Percentiles rank a stretch among this genome's conserved stretches.
These are phyloP conservation scores for Xylariaceae sp. DNA, from an alignment of 2,329 filamentous ascomycete genomes.

Conservation along the genomic window DNA sequence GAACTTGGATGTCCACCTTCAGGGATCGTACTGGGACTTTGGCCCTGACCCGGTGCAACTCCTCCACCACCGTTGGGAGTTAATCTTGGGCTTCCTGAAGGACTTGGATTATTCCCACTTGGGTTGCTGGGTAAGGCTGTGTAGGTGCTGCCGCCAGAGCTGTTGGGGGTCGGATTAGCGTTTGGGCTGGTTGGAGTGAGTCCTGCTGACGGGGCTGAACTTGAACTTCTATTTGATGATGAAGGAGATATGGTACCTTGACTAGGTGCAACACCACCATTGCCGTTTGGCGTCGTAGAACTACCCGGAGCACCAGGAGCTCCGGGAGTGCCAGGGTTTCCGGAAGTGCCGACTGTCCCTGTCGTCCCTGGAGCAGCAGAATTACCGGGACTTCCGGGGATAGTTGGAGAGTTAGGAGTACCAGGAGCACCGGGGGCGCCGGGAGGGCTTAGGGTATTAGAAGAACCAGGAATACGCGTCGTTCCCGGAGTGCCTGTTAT, in stretches of 20 bases:
- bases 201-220: background rate
- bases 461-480: no score
- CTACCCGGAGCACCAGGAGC: background rate
- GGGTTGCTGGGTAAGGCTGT: conserved; percentile 5
- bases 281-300: conserved; percentile 20
- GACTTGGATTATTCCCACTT: conserved; percentile 1
- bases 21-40: conserved; percentile 15
- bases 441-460: no score
- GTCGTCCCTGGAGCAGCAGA: no score
- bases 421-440: background rate
- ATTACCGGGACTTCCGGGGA: no score
- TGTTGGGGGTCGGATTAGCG: conserved; percentile 7
- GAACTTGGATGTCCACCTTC: conserved; percentile 14
- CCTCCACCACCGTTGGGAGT: conserved; percentile 22
- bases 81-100: conserved; percentile 16
- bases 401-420: no score
- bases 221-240: conserved; percentile 4
- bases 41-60: conserved; percentile 24
- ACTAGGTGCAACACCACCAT: conserved; percentile 17
- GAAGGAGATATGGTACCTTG: conserved; percentile 5
- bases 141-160: background rate
- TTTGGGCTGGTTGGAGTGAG: conserved; percentile 4
- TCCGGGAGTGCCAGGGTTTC: no score
- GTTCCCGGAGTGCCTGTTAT: no score
- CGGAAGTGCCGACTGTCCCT: no score